Base-by-base conservation (phyloP, 352 stramenopile species). In the Saprolegnia parasitica region DNA sequence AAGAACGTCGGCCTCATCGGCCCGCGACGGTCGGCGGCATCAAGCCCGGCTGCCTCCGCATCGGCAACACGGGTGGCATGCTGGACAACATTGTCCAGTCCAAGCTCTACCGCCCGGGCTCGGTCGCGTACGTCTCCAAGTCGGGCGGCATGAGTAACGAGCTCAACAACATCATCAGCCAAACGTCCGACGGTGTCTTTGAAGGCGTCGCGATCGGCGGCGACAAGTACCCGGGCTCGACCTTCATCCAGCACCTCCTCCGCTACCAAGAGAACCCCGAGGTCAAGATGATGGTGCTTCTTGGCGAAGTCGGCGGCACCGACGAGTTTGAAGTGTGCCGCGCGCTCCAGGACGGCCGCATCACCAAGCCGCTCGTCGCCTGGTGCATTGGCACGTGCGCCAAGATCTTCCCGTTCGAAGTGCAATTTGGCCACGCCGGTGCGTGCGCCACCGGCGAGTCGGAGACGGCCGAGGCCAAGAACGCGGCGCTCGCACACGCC, bases 381-480 rank as follows among this genome's bases (percentile, higher is more conserved):
- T 99, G 96, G 96, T 98, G 95, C 78, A 99, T 98, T 79, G 96
- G 96, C 66, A 99, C 96, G 42, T 99, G 96, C 71, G 95, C 96
- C 56, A 98, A 96, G 68, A 97, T 98, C 71, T 99, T 99, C 80
- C 89, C 92, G 16, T 98, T 98, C 76, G 96, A 99, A 77, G 96
- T 99, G 56, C 96, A 99, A 79, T 98, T 99, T 74, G 96, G 95
- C 55, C 96, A 99, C 77, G 96, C 96, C 23, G 96, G 96, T 68
- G 95, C 95, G 42, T 96, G 95, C 71, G 95, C 95, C 15, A 91
- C 89, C 49, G 93, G 91, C 58, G 83, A 98, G 72, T 91, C 91
- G 35, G 95, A 99, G 81, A 98, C 95, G 23, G 95, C 95, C 16
- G 89, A 81, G 47, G 94, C 91, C 29, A 98, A 98, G 84, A 98